Base-by-base conservation (phyloP, 1,139 yeast species). In the Candida smagusa region DNA sequence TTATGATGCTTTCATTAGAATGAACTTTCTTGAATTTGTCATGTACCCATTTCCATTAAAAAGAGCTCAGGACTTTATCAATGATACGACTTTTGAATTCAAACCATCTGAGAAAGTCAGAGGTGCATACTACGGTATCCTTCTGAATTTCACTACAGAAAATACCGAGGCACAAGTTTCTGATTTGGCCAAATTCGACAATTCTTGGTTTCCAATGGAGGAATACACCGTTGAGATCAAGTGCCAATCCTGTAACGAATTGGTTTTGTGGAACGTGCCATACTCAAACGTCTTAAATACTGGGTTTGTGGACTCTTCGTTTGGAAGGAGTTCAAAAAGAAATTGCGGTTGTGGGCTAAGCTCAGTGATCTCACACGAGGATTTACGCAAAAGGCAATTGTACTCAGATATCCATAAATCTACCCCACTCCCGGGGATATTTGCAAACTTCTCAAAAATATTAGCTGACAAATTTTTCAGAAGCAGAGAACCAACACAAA, bases 1-100 rank as follows among this genome's bases (percentile, higher is more conserved):
- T 37, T 56, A 61, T 40, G 68, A 64, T 33, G 56, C 55, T 22
- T 55, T 59, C 27, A 38, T 48, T 9, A 53, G 68, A 22, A 52
- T 54, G 38, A 46, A 55, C 12, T 50, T 56, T 33, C 30, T 42
- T 12, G 38, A 46, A 37, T 52, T 65, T 40, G 53, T 57, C 35
- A 39, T 41, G 12, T 49, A 44, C 34, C 61, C 63, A 0, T 51
- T 63, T 36, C 71, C 70, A 4, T 50, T 64, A 41, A 37, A 46
- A 7, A 37, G 41, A 22, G 35, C 61, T 3, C 41, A 47, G 26
- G 38, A 49, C 8, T 49, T 52, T 11, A 59, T 65, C 25, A 54
- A 54, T 21, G 43, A 52, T 31, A 37, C 42, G 3, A 47, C 55
- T 3, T 59, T 52, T 36, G 44, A 34, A 7, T 64, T 54, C 43